Evolutionary conservation across 192 early-diverging fungal species (phyloP).

Genomic region (Podila epigama): DNA sequence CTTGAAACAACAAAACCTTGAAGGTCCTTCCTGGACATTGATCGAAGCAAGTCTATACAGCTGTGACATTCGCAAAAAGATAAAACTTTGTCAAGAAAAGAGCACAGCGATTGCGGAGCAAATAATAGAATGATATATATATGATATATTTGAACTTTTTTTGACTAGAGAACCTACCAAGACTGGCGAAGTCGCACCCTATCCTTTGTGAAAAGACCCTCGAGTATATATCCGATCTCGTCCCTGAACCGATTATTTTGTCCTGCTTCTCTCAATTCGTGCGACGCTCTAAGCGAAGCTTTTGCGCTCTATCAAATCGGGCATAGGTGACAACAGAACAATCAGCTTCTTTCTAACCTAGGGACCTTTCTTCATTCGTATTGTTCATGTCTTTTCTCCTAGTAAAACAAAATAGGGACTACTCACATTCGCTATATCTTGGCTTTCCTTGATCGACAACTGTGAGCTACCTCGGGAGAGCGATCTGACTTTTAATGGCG

Average conservation of each 20-base stretch:
- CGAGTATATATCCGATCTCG: conserved; percentile 67
- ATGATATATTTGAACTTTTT: too few relatives aligned
- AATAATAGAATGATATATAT: neutral
- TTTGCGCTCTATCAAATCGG: conserved; percentile 10
- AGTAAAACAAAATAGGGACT: neutral
- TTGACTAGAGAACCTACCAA: too few relatives aligned
- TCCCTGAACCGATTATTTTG: conserved; percentile 63
- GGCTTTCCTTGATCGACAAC: neutral
- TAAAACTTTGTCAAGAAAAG: neutral
- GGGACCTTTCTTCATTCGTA: neutral
- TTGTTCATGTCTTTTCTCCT: too few relatives aligned
- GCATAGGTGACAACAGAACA: neutral
- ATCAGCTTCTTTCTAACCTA: neutral
- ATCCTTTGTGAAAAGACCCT: conserved; percentile 56
- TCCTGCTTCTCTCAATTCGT: conserved; percentile 65
- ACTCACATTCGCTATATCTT: neutral
- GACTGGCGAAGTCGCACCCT: conserved; percentile 50
- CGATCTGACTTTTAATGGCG: neutral
- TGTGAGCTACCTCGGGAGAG: neutral
- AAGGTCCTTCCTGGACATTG: conserved; percentile 54
- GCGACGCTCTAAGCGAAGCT: conserved; percentile 54
- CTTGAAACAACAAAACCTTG: conserved; percentile 45
- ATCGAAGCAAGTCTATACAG: conserved; percentile 60
- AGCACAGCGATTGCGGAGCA: neutral
- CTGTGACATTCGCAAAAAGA: conserved; percentile 14